Percentiles rank a stretch among this genome's conserved stretches.
These are phyloP conservation scores for Triticum monococcum DNA, from an alignment of 176 grass and related monocot genomes.

Conservation along the genomic window DNA sequence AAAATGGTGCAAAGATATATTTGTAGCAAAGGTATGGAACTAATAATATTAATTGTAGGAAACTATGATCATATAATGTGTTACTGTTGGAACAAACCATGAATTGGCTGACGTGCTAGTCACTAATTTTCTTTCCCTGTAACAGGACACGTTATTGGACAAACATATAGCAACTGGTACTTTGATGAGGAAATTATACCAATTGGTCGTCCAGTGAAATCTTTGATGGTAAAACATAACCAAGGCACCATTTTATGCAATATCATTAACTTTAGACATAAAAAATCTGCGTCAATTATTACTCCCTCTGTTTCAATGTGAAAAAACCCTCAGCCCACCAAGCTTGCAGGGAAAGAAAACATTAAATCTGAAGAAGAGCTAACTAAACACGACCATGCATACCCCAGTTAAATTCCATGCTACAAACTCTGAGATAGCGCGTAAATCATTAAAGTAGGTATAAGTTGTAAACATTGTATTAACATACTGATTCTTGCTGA, in stretches of 20 bases:
- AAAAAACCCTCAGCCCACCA: background rate
- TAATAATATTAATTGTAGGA: background rate
- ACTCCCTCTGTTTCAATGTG: background rate
- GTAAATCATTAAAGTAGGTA: background rate
- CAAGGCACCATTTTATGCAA: background rate
- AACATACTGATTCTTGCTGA: background rate
- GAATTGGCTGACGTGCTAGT: background rate
- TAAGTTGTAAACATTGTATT: background rate
- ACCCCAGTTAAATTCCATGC: background rate
- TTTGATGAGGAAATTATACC: slow-evolving; percentile 73
- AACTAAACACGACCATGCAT: background rate
- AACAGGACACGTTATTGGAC: slow-evolving; percentile 80
- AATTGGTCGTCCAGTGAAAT: slow-evolving; percentile 80
- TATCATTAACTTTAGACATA: background rate
- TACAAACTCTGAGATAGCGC: no score
- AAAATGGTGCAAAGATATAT: slow-evolving; percentile 44
- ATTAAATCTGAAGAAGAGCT: background rate
- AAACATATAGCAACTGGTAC: slow-evolving; percentile 70
- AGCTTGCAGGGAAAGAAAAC: background rate
- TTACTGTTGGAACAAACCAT: background rate
- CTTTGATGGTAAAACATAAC: slow-evolving; percentile 70
- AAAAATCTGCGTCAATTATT: background rate
- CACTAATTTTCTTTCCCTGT: background rate
- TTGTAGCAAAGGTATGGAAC: slow-evolving; percentile 69
- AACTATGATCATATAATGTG: background rate